A percentile compares a stretch with the other conserved stretches of the same genome.
phyloP scores from a whole-genome alignment of 2,329 filamentous ascomycete species.

The Penicillium sp. region DNA sequence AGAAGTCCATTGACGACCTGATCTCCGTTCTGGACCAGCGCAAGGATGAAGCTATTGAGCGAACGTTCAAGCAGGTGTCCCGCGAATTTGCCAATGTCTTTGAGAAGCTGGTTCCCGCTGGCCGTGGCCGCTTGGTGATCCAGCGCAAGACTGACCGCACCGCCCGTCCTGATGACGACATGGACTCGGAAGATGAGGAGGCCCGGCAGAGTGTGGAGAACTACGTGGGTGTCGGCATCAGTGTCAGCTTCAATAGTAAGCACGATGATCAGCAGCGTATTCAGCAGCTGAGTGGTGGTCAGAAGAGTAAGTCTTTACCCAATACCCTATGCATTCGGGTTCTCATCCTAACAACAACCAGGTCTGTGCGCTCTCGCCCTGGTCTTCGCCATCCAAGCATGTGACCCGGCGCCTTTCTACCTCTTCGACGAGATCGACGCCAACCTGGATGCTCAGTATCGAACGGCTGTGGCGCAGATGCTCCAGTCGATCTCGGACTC shows the following conservation, averaged over 20 bases:
- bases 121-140: slow-evolving; percentile 87
- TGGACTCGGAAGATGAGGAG: slow-evolving; percentile 66
- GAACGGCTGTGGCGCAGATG: slow-evolving; percentile 90
- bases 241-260: slow-evolving; percentile 97
- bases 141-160: slow-evolving; percentile 82
- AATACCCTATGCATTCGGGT: slow-evolving; percentile 6
- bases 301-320: slow-evolving; percentile 74
- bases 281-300: slow-evolving; percentile 93
- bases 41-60: slow-evolving; percentile 97
- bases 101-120: slow-evolving; percentile 90
- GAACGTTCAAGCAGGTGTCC: slow-evolving; percentile 97
- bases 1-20: slow-evolving; percentile 85
- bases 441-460: slow-evolving; percentile 96
- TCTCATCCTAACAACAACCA: slow-evolving; percentile 36
- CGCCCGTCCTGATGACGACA: slow-evolving; percentile 64
- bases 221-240: slow-evolving; percentile 94
- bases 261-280: slow-evolving; percentile 98
- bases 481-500: slow-evolving; percentile 71
- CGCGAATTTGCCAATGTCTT: slow-evolving; percentile 92
- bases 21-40: slow-evolving; percentile 90
- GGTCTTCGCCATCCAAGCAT: slow-evolving; percentile 98
- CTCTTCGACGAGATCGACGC: slow-evolving; percentile 99
- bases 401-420: slow-evolving; percentile 96
- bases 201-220: slow-evolving; percentile 74
- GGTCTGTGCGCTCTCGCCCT: slow-evolving; percentile 94